These are phyloP conservation scores for Ogataea hybrid DNA, from an alignment of 1,139 yeast genomes.

Conservation along the genomic window DNA sequence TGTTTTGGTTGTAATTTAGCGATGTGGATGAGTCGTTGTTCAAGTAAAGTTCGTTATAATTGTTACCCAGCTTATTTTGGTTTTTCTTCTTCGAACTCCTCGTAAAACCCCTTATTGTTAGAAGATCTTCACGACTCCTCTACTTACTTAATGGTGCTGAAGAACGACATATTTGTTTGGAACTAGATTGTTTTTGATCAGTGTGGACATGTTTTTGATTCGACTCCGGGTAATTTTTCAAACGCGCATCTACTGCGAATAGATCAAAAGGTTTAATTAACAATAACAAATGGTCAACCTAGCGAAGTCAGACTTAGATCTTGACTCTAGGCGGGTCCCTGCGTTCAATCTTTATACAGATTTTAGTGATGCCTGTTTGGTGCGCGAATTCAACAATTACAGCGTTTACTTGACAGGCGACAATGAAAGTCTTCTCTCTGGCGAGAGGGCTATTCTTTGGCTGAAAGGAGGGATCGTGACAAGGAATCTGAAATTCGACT, in stretches of 20 bases:
- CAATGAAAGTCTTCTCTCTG: slow-evolving; percentile 33
- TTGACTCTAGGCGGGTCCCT: slow-evolving; percentile 16
- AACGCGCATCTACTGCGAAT: slow-evolving; percentile 4
- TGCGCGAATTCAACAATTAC: slow-evolving; percentile 10
- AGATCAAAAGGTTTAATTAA: neutral
- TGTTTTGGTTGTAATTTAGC: slow-evolving; percentile 12
- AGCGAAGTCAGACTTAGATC: slow-evolving; percentile 11
- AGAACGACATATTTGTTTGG: slow-evolving; percentile 37
- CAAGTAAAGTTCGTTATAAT: slow-evolving; percentile 26
- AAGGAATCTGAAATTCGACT: slow-evolving; percentile 49
- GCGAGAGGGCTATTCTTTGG: slow-evolving; percentile 38
- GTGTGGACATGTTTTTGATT: neutral
- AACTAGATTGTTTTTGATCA: neutral
- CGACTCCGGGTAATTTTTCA: slow-evolving; percentile 9
- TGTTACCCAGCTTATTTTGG: slow-evolving; percentile 24
- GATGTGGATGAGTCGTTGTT: slow-evolving; percentile 29
- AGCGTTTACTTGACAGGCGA: slow-evolving; percentile 20
- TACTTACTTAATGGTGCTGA: slow-evolving; percentile 43
- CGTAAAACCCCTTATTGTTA: slow-evolving; percentile 53
- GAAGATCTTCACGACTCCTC: slow-evolving; percentile 25
- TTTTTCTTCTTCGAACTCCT: slow-evolving; percentile 55
- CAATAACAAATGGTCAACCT: slow-evolving; percentile 3
- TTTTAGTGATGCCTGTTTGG: slow-evolving; percentile 14
- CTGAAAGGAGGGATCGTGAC: slow-evolving; percentile 48
- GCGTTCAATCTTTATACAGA: slow-evolving; percentile 19